Percentiles rank a stretch among this genome's conserved stretches.
Conservation (phyloP, 768 basidiomycete species). For the Boletus bicolor region DNA sequence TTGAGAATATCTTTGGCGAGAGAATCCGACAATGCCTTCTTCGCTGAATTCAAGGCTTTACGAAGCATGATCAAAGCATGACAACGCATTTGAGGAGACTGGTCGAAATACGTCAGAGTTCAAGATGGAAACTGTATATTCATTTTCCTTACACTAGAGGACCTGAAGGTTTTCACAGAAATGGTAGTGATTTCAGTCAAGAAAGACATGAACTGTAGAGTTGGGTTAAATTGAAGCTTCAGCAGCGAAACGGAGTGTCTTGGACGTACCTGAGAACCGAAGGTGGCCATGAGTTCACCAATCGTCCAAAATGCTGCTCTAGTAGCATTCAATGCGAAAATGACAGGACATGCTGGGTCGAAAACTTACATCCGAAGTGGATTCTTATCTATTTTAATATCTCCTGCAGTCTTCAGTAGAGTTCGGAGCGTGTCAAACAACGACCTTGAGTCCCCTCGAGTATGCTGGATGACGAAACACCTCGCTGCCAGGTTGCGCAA, state of each 20-base stretch:
- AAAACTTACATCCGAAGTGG: slow-evolving; percentile 59
- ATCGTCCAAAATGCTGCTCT: slow-evolving; percentile 85
- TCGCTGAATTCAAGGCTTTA: slow-evolving; percentile 79
- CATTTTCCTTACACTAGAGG: slow-evolving; percentile 58
- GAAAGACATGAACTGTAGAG: slow-evolving; percentile 84
- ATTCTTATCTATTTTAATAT: slow-evolving; percentile 70
- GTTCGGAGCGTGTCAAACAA: slow-evolving; percentile 84
- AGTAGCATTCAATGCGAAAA: slow-evolving; percentile 6
- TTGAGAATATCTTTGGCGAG: slow-evolving; percentile 80
- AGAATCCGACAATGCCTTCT: slow-evolving; percentile 79
- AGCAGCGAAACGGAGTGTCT: background rate
- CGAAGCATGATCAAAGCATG: slow-evolving; percentile 73
- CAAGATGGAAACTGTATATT: background rate
- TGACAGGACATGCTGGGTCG: background rate
- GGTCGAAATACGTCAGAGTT: slow-evolving; percentile 7
- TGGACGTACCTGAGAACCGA: slow-evolving; percentile 76
- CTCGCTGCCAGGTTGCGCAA: slow-evolving; percentile 74
- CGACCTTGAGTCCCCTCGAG: slow-evolving; percentile 75
- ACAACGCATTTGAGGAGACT: slow-evolving; percentile 81
- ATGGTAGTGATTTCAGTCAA: slow-evolving; percentile 78
- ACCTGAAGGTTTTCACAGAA: slow-evolving; percentile 64
- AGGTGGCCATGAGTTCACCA: slow-evolving; percentile 83
- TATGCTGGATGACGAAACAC: slow-evolving; percentile 73
- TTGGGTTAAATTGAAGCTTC: background rate
- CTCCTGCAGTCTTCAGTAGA: slow-evolving; percentile 71